These are phyloP conservation scores for Xylaria telfairii DNA, from an alignment of 495 filamentous ascomycete species.

Conservation along the genomic window DNA sequence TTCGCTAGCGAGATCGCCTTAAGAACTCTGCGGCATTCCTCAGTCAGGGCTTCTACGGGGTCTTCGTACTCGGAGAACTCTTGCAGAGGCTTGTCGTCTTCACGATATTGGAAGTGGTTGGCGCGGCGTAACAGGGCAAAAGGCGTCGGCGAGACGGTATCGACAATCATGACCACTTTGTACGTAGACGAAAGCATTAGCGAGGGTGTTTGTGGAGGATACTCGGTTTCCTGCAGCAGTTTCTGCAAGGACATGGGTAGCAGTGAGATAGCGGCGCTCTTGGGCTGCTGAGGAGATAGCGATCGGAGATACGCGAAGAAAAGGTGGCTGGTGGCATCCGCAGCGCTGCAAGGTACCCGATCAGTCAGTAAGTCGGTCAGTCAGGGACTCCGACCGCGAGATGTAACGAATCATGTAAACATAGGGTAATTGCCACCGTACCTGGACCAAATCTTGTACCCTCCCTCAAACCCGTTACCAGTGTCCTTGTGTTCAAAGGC, in stretches of 20 bases:
- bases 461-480: constrained; percentile 92
- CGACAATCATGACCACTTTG: constrained; percentile 95
- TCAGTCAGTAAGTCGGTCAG: constrained; percentile 24
- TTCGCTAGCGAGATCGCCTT: constrained; percentile 87
- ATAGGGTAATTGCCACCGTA: constrained; percentile 32
- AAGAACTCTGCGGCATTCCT: constrained; percentile 91
- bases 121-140: constrained; percentile 90
- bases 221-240: constrained; percentile 90
- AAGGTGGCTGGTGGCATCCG: constrained; percentile 93
- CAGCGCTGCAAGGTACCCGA: constrained; percentile 66
- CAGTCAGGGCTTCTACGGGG: constrained; percentile 83
- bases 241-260: constrained; percentile 90
- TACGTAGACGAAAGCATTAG: constrained; percentile 81
- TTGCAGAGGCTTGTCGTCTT: constrained; percentile 81
- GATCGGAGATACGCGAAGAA: constrained; percentile 98
- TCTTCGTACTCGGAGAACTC: constrained; percentile 89
- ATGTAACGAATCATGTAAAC: constrained; percentile 1
- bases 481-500: constrained; percentile 89
- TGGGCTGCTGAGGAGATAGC: constrained; percentile 75
- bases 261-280: constrained; percentile 73
- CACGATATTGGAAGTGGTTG: constrained; percentile 93
- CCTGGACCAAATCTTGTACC: constrained; percentile 82
- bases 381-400: not conserved
- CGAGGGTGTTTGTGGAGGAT: constrained; percentile 81
- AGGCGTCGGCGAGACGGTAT: constrained; percentile 92